Evolutionary conservation across 345 rosid genomes (phyloP), one percentile per base, ranked within the genome.

Genomic region (Turnera subulata): DNA sequence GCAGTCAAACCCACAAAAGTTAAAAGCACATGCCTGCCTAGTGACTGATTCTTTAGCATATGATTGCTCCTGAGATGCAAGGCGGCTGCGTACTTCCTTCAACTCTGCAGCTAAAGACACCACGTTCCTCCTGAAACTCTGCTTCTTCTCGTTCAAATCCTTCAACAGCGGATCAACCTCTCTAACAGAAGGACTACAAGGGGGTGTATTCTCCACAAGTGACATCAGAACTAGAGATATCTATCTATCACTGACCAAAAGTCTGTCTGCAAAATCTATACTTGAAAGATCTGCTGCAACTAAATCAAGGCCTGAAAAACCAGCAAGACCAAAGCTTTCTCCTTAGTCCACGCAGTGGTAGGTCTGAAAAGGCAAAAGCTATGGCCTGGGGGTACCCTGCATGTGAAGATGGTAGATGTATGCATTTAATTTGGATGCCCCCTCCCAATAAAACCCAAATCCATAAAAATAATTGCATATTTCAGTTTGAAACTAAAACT

Each of bases 111-210:
- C 98, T 19, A 92, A 73, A 15, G 93, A 92, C 40, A 80, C 93
- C 14, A 92, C 95, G 74, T 89, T 92, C 51, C 80, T 76, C 66
- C 88, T 69, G 57, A 92, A 92, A 68, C 72, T 82, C 53, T 77
- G 96, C 73, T 89, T 92, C 86, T 82, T 92, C 84, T 89, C 98
- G 59, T 86, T 76, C 70, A 92, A 65, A 64, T 89, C 98, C 72
- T 85, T 86, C 78, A 92, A 66, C 60, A 89, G 33, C 0, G 95
- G 98, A 74, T 92, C 98, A 44, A 79, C 68, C 35, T 80, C 89
- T 55, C 82, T 67, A 4, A 4, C 8, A 1, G 72, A 53, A 1
- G 61, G 14, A 4, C 53, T 22, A 15, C 53, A 48, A n/a, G 80
- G 55, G 1, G 67, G 15, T 46, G 73, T 46, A 54, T 42, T 64